Evolutionary conservation across 345 rosid genomes (phyloP).

Genomic region (Gossypium stocksii): DNA sequence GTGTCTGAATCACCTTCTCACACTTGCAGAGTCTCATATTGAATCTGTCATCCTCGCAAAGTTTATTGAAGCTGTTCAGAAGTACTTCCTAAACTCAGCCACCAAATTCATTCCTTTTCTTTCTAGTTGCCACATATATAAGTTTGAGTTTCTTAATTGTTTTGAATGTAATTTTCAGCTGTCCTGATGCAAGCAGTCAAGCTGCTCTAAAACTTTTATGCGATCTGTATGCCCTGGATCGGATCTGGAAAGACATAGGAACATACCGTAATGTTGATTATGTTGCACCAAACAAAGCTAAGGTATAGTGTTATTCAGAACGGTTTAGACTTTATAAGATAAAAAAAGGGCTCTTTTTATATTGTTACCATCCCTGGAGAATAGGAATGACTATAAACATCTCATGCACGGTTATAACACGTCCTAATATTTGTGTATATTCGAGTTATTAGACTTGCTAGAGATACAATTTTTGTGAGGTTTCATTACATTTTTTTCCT

Average conservation of each 20-base stretch:
- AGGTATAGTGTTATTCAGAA: constrained; percentile 43
- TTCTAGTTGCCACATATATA: neutral
- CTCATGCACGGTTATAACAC: neutral
- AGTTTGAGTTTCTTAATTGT: constrained; percentile 11
- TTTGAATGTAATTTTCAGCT: constrained; percentile 34
- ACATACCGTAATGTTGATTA: constrained; percentile 86
- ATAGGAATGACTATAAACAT: neutral
- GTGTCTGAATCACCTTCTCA: constrained; percentile 96
- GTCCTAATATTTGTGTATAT: neutral
- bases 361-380: neutral
- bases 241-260: constrained; percentile 95
- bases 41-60: constrained; percentile 87
- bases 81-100: constrained; percentile 37
- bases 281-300: constrained; percentile 98
- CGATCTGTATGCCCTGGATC: constrained; percentile 92
- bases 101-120: neutral
- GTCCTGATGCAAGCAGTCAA: constrained; percentile 63
- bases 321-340: neutral
- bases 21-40: constrained; percentile 94
- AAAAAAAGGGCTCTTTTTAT: neutral
- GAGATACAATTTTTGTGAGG: neutral
- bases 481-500: neutral
- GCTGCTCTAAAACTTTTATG: constrained; percentile 84
- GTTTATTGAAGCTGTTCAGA: constrained; percentile 84
- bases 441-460: neutral